Evolutionary conservation across 2,329 filamentous ascomycete genomes (phyloP), one percentile per base, ranked within the genome.

Genomic region (Venturia oleaginea): DNA sequence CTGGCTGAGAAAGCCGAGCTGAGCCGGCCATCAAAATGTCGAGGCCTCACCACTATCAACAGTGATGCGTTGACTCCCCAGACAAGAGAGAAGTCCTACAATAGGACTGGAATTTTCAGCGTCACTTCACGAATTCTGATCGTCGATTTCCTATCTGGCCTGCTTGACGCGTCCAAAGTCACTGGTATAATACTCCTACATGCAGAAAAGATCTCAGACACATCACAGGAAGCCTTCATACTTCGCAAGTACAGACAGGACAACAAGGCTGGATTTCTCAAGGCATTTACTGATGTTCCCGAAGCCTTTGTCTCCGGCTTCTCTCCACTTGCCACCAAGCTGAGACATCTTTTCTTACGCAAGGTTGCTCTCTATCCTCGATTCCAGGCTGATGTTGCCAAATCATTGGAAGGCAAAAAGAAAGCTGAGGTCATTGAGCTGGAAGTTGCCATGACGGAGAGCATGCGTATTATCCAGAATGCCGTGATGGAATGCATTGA

Each of bases 391-490:
- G 87, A 90, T 0, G 92, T 99, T 6, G 92, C 92, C 0, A 86
- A 91, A 70, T 91, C 92, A 2, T 80, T 99, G 2, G 94, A 99
- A 75, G 92, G 92, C 11, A 90, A 90, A 74, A 88, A 89, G 71
- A 96, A 93, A 73, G 93, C 94, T 4, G 94, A 99, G 76, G 94
- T 99, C 57, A 96, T 99, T 68, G 94, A 99, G 76, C 81, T 97
- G 30, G 94, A 97, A 75, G 89, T 99, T 5, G 88, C 91, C 34
- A 97, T 99, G 93, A 96, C 91, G 5, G 90, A 96, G 43, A 84
- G 86, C 61, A 99, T 99, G 94, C 85, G 84, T 66, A 87, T 92
- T 51, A 97, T 99, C 48, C 94, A 99, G 72, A 93, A 90, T 68
- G 92, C 94, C 32, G 88, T 97, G 66, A 85, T 99, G 76, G 93